Evolutionary conservation across 441 rosid genomes (phyloP).

Genomic region (Gossypium gossypioides): DNA sequence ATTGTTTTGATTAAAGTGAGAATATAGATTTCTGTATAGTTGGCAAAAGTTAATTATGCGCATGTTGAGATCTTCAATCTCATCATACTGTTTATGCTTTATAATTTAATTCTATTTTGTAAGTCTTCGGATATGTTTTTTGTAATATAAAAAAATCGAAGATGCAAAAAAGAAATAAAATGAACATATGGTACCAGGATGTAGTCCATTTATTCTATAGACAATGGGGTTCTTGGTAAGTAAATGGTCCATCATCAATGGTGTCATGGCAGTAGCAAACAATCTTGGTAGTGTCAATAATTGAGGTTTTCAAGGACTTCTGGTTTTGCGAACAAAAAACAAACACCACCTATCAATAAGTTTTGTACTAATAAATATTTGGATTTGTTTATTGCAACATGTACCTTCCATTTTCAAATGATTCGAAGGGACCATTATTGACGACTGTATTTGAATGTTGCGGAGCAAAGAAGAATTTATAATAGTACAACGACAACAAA

Average conservation of each 20-base stretch:
- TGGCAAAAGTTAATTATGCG: too few species aligned
- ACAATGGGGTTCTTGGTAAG: neutral
- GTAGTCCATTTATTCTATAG: neutral
- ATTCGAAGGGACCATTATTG: neutral
- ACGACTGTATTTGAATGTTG: neutral
- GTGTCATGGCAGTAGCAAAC: neutral
- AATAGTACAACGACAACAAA: neutral
- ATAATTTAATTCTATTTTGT: too few species aligned
- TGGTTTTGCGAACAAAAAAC: neutral
- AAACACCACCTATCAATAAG: neutral
- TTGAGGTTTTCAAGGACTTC: neutral
- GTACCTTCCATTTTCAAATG: neutral
- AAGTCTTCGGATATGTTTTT: too few species aligned
- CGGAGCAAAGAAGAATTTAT: neutral
- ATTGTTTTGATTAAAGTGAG: neutral
- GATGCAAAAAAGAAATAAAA: too few species aligned
- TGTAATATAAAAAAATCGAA: too few species aligned
- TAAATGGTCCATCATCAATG: neutral
- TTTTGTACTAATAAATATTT: neutral
- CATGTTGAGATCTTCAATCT: too few species aligned
- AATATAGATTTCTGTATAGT: neutral
- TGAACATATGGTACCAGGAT: too few species aligned
- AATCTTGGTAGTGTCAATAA: neutral
- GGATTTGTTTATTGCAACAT: neutral
- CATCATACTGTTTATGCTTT: too few species aligned